These are phyloP conservation scores for Zasmidium angulare DNA, from an alignment of 2,329 filamentous ascomycete species.

Conservation along the genomic window DNA sequence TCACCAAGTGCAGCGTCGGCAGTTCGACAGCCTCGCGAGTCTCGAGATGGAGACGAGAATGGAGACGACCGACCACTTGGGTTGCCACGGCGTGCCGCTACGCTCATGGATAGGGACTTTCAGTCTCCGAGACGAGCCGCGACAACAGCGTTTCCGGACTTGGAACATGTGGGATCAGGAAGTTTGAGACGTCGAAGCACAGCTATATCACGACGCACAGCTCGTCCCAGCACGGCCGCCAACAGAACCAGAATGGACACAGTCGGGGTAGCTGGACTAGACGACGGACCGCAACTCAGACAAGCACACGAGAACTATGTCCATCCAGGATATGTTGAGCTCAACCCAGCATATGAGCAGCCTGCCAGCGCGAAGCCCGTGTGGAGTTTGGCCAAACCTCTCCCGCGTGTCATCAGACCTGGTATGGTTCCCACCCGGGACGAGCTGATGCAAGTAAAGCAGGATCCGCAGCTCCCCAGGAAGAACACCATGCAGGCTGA, in stretches of 20 bases:
- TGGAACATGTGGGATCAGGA: slow-evolving; percentile 3
- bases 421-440: slow-evolving; percentile 51
- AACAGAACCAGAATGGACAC: slow-evolving; percentile 17
- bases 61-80: slow-evolving; percentile 5
- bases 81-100: slow-evolving; percentile 15
- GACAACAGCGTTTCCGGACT: slow-evolving; percentile 9
- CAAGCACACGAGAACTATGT: slow-evolving; percentile 36
- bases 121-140: slow-evolving; percentile 9
- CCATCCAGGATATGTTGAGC: slow-evolving; percentile 54
- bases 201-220: slow-evolving; percentile 14
- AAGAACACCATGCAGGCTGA: slow-evolving; percentile 31
- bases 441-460: slow-evolving; percentile 35
- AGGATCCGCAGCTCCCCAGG: slow-evolving; percentile 22
- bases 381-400: slow-evolving; percentile 55
- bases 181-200: slow-evolving; percentile 19
- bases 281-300: slow-evolving; percentile 20
- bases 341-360: slow-evolving; percentile 58
- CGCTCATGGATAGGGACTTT: slow-evolving; percentile 9
- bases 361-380: slow-evolving; percentile 50
- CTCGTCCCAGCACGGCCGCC: slow-evolving; percentile 11
- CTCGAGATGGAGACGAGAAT: slow-evolving; percentile 3
- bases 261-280: slow-evolving; percentile 20
- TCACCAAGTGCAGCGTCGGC: slow-evolving; percentile 3
- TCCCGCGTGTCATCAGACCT: slow-evolving; percentile 54
- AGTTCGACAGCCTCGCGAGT: slow-evolving; percentile 1